Percentiles rank a stretch among this genome's conserved stretches.
Evolutionary conservation across 2,329 filamentous ascomycete species (phyloP).

Genomic region (Hypomyces rosellus): DNA sequence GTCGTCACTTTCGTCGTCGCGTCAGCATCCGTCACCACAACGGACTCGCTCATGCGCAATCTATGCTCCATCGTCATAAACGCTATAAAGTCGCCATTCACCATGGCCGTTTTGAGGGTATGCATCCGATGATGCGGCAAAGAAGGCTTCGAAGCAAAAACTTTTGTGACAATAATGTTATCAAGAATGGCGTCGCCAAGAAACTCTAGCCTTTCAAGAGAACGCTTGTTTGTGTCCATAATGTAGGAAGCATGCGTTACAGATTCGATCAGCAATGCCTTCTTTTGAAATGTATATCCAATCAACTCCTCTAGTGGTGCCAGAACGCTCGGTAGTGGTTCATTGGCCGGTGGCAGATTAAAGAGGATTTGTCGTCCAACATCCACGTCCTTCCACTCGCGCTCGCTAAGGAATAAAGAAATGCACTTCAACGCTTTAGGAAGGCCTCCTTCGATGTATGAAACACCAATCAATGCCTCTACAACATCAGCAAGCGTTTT

Average conservation of each 20-base stretch:
- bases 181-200: constrained; percentile 84
- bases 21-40: constrained; percentile 11
- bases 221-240: constrained; percentile 32
- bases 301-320: constrained; percentile 56
- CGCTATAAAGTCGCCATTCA: constrained; percentile 74
- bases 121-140: constrained; percentile 61
- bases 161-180: constrained; percentile 59
- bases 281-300: constrained; percentile 65
- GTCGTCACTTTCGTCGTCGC: constrained; percentile 12
- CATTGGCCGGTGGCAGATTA: constrained; percentile 28
- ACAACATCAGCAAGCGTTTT: constrained; percentile 85
- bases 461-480: constrained; percentile 75
- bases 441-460: constrained; percentile 63
- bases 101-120: constrained; percentile 64
- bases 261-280: constrained; percentile 66
- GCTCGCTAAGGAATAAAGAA: constrained; percentile 56
- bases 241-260: constrained; percentile 67
- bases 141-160: constrained; percentile 43
- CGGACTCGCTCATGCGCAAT: constrained; percentile 18
- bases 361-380: constrained; percentile 39
- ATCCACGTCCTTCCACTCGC: constrained; percentile 45
- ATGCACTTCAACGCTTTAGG: constrained; percentile 58
- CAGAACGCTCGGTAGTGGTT: constrained; percentile 35
- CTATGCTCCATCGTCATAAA: constrained; percentile 58
- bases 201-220: constrained; percentile 74